These are phyloP conservation scores for Vaccinium myrtillus DNA, from an alignment of 148 eudicot species.

Conservation along the genomic window DNA sequence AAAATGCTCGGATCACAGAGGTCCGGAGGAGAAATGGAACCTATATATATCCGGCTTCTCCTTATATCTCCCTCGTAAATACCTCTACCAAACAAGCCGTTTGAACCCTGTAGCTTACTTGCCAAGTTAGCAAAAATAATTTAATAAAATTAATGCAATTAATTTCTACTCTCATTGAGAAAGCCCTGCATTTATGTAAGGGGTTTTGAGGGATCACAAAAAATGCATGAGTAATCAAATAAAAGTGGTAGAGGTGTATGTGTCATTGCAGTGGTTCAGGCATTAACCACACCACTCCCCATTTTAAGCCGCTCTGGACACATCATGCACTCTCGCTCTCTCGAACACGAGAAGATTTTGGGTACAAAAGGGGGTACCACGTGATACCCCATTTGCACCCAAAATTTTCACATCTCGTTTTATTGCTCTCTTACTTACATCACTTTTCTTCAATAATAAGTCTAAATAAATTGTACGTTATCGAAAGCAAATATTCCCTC, in stretches of 20 bases:
- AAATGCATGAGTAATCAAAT: conserved; percentile 2
- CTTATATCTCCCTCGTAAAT: too few relatives aligned
- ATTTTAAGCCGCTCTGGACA: neutral
- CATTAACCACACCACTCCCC: conserved; percentile 10
- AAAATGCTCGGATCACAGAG: too few relatives aligned
- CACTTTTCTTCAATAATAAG: too few relatives aligned
- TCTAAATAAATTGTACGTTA: too few relatives aligned
- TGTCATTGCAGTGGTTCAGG: neutral
- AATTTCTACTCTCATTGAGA: neutral
- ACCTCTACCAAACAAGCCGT: too few relatives aligned
- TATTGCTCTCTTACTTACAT: neutral
- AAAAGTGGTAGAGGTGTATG: neutral
- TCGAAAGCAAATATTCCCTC: too few relatives aligned
- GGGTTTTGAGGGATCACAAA: neutral
- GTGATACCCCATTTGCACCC: too few relatives aligned
- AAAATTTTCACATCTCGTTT: neutral
- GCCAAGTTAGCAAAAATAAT: neutral
- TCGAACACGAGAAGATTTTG: neutral
- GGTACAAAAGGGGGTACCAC: too few relatives aligned
- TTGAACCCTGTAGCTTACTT: neutral
- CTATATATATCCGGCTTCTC: too few relatives aligned
- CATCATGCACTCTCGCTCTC: neutral
- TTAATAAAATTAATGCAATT: neutral
- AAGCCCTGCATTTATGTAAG: neutral
- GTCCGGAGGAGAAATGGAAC: too few relatives aligned